Evolutionary conservation across 441 rosid genomes (phyloP).

Genomic region (Eugenia klotzschiana): DNA sequence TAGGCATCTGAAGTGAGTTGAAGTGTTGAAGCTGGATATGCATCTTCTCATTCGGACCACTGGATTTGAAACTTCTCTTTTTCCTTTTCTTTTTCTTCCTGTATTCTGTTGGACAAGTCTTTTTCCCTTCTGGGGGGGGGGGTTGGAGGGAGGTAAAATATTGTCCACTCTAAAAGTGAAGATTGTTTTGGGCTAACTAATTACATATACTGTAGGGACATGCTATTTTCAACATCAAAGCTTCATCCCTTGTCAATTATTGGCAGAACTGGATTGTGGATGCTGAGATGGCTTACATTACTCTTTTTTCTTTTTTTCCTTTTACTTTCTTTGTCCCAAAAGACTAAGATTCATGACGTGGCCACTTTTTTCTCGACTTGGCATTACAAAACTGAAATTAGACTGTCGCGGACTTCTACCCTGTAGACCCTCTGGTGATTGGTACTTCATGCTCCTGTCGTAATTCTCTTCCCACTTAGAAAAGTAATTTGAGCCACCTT

Average conservation of each 20-base stretch:
- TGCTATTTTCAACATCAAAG: background rate
- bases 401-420: background rate
- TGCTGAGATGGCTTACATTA: background rate
- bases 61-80: background rate
- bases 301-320: background rate
- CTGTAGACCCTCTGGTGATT: background rate
- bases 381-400: background rate
- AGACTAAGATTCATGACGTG: background rate
- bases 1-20: background rate
- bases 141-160: background rate
- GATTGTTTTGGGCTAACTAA: background rate
- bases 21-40: background rate
- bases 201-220: background rate
- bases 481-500: background rate
- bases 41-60: background rate
- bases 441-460: background rate
- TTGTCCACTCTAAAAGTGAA: background rate
- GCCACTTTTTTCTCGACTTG: background rate
- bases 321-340: background rate
- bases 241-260: background rate
- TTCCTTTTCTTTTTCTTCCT: background rate
- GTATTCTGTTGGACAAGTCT: background rate
- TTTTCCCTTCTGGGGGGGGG: background rate
- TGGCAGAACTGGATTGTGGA: background rate
- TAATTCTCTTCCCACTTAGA: background rate